phyloP scores from a whole-genome alignment of 352 stramenopile genomes.

The Globisporangium canariense region DNA sequence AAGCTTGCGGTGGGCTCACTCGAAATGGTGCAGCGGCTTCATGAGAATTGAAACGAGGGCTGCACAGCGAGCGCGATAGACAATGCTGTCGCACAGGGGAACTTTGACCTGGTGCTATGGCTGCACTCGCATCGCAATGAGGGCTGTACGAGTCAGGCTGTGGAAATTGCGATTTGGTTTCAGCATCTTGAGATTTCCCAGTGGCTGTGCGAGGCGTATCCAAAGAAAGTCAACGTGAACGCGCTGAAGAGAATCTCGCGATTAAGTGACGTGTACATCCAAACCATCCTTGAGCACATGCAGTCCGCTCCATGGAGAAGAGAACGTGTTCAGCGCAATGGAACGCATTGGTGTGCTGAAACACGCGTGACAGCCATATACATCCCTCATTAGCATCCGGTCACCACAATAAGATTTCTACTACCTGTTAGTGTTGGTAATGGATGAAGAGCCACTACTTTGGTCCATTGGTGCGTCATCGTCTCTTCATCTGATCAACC shows the following conservation, averaged over 20 bases:
- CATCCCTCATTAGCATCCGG: too few relatives aligned
- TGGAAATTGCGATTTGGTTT: not conserved
- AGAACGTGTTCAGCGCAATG: too few relatives aligned
- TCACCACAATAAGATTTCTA: too few relatives aligned
- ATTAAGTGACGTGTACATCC: not conserved
- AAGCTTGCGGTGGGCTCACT: too few relatives aligned
- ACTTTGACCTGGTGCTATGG: not conserved
- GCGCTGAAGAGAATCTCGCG: not conserved
- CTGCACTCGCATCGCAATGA: not conserved
- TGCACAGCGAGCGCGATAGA: not conserved
- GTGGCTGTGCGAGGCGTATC: not conserved
- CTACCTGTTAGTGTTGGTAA: too few relatives aligned
- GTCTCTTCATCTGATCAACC: not conserved
- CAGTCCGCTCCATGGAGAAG: too few relatives aligned
- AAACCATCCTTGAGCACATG: not conserved
- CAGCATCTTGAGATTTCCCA: not conserved
- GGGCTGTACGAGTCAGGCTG: not conserved
- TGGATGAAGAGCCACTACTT: too few relatives aligned
- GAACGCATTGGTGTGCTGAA: too few relatives aligned
- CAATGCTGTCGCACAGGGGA: not conserved
- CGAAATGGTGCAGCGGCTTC: not conserved
- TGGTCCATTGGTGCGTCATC: too few relatives aligned
- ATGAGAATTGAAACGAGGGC: not conserved
- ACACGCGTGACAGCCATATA: too few relatives aligned
- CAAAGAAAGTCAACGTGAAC: not conserved